These are phyloP conservation scores for Chaetoscypha palmicola DNA, from an alignment of 2,329 filamentous ascomycete species.

Conservation along the genomic window DNA sequence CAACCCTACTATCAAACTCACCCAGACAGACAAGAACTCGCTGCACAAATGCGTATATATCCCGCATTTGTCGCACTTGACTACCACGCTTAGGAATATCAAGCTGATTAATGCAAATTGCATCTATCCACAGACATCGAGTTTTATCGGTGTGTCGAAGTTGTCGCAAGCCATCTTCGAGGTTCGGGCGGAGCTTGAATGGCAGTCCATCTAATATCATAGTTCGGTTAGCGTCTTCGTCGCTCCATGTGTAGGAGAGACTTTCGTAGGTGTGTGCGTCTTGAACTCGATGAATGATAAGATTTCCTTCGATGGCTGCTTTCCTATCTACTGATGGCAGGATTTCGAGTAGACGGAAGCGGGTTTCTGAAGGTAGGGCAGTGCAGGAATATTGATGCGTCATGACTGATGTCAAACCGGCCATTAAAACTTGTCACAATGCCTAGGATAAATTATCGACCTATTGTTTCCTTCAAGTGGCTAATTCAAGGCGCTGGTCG, in stretches of 20 bases:
- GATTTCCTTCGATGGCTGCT: not conserved
- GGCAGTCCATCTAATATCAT: not conserved
- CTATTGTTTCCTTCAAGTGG: too few relatives aligned
- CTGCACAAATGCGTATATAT: not conserved
- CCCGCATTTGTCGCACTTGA: not conserved
- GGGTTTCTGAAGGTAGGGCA: not conserved
- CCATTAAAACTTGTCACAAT: too few relatives aligned
- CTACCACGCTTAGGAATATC: not conserved
- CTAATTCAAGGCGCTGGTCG: too few relatives aligned
- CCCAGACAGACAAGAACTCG: not conserved
- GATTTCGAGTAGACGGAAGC: not conserved
- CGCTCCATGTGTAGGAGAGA: conserved; percentile 1
- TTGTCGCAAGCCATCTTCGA: not conserved
- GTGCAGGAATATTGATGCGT: too few relatives aligned
- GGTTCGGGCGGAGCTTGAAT: not conserved
- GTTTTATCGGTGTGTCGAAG: not conserved
- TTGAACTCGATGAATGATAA: not conserved
- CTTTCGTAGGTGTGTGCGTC: not conserved
- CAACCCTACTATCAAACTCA: not conserved
- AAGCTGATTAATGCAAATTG: conserved; percentile 5
- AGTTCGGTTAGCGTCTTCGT: not conserved
- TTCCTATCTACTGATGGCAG: not conserved
- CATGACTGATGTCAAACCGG: too few relatives aligned
- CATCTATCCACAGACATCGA: conserved; percentile 1
- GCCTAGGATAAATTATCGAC: too few relatives aligned